Conservation (phyloP, 2,329 filamentous ascomycete species). For the Pseudogymnoascus verrucosus region DNA sequence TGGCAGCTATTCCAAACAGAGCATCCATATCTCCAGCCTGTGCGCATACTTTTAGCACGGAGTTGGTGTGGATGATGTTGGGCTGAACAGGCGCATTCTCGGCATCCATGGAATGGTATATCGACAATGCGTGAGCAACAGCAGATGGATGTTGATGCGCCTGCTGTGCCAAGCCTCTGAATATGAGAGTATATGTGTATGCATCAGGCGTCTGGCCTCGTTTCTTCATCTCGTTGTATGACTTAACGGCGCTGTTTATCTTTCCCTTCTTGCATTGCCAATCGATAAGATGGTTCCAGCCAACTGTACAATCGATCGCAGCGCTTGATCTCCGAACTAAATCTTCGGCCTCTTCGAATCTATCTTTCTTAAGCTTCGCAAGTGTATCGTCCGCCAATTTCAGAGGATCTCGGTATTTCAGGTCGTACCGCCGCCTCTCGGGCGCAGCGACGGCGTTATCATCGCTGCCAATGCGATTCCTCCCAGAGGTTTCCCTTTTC, state of each 20-base stretch:
- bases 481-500: not conserved
- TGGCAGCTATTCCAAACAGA: constrained; percentile 68
- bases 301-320: constrained; percentile 56
- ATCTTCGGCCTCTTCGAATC: constrained; percentile 58
- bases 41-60: constrained; percentile 74
- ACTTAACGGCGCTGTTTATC: constrained; percentile 59
- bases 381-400: constrained; percentile 63
- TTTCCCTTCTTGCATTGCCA: constrained; percentile 56
- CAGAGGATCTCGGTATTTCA: constrained; percentile 49
- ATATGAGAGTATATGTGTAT: constrained; percentile 75
- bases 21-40: constrained; percentile 68
- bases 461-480: not conserved
- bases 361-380: constrained; percentile 48
- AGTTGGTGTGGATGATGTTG: constrained; percentile 78
- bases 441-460: not conserved
- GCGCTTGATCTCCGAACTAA: constrained; percentile 64
- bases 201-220: constrained; percentile 70
- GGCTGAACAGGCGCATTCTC: constrained; percentile 58
- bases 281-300: constrained; percentile 82
- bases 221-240: constrained; percentile 99
- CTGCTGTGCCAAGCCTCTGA: constrained; percentile 63
- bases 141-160: constrained; percentile 46
- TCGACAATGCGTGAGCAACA: constrained; percentile 59
- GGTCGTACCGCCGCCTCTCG: not conserved
- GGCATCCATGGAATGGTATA: constrained; percentile 69